A percentile compares a stretch with the other conserved stretches of the same genome.
Conservation (phyloP, 768 basidiomycete genomes). For the Cyclocybe aegerita region DNA sequence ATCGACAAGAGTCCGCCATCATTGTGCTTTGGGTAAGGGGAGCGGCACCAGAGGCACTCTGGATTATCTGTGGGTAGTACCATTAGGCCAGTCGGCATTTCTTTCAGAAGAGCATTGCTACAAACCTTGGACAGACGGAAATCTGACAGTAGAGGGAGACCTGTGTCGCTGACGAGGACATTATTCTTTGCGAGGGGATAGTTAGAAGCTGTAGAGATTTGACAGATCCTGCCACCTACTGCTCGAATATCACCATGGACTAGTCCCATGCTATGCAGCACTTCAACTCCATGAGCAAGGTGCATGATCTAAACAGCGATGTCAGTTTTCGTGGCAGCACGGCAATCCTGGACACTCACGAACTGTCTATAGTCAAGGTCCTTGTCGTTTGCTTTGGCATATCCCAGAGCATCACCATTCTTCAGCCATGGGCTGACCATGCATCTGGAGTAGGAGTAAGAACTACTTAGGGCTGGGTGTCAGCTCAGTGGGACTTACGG, state of each 20-base stretch:
- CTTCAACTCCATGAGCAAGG: conserved; percentile 44
- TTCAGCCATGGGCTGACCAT: conserved; percentile 61
- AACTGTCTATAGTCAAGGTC: conserved; percentile 41
- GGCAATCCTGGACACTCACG: conserved; percentile 24
- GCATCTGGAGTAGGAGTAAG: conserved; percentile 31
- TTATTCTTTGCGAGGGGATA: conserved; percentile 35
- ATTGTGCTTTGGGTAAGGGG: conserved; percentile 55
- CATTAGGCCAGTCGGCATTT: not conserved
- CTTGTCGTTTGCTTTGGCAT: conserved; percentile 38
- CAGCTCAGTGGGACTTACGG: conserved; percentile 35
- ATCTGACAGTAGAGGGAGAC: conserved; percentile 52
- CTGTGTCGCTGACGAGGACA: conserved; percentile 42
- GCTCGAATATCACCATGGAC: conserved; percentile 58
- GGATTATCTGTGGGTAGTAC: conserved; percentile 40
- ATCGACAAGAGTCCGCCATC: conserved; percentile 44
- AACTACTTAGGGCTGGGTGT: not conserved
- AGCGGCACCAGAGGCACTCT: conserved; percentile 51
- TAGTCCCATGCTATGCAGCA: conserved; percentile 51
- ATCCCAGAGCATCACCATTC: conserved; percentile 49
- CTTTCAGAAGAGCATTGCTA: not conserved
- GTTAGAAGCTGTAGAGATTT: not conserved
- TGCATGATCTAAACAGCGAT: conserved; percentile 37
- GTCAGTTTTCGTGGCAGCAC: not conserved
- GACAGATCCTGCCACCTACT: conserved; percentile 24
- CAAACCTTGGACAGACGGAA: conserved; percentile 55